Base-by-base conservation (phyloP, 73 alveolate species). In the Paramecium pentaurelia region DNA sequence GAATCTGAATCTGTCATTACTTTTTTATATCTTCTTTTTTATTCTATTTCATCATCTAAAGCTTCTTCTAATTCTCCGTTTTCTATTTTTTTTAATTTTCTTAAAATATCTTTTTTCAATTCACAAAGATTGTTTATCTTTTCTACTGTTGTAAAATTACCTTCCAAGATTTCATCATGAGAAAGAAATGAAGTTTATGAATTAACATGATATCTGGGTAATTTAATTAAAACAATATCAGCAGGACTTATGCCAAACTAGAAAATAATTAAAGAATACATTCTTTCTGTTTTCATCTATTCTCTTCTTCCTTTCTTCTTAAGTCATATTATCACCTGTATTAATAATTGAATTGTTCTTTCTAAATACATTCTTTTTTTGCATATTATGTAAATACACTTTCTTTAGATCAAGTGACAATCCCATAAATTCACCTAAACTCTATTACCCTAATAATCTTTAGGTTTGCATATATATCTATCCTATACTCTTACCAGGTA, bases 401-500 rank as follows among this genome's bases (percentile, higher is more conserved):
- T 54, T 34, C 18, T 95, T 94, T 0, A 95, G 44, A 51, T 89
- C 89, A 40, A 95, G 94, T 40, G 92, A 95, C 18, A 95, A 92
- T 38, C 95, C 96, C 97, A 95, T 94, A 89, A 93, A 95, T 70
- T 95, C 98, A 6, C 97, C 98, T n/a, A 95, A 86, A 25, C 94
- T 58, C 37, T 95, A 71, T 88, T 95, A 92, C 11, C 98, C 98
- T n/a, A 95, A 86, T 11, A 95, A 89, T 84, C 98, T 94, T 92
- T 95, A 86, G 1, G 98, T 95, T 71, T 95, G 77, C 71, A 92
- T 71, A 51, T 95, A 93, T 88, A 95, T 90, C 58, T 95, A 71
- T 14, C 96, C 93, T 47, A 95, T 95, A 20, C 96, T 95, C 58
- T 95, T 95, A 0, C 95, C 94, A 18, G 97, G 97, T 47, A 95